Percentiles rank a stretch among this genome's conserved stretches.
Evolutionary conservation across 2,329 filamentous ascomycete genomes (phyloP).

Genomic region (Claviceps arundinis): DNA sequence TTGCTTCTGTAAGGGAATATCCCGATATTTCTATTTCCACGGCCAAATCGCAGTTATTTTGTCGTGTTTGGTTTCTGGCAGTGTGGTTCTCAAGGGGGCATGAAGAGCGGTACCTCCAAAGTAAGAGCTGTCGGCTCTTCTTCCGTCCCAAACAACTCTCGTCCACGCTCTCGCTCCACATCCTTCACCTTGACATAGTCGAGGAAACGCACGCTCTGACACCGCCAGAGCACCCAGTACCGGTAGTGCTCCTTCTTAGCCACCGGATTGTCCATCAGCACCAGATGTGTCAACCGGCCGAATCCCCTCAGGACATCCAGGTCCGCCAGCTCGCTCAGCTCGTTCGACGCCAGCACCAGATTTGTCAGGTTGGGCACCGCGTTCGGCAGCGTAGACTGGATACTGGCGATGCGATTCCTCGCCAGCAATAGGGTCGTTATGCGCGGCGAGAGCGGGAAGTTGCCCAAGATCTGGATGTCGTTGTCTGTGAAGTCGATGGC

Average conservation of each 20-base stretch:
- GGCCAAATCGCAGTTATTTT: neutral
- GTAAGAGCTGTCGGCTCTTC: slow-evolving; percentile 72
- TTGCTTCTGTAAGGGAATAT: too few species aligned
- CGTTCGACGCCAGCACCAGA: slow-evolving; percentile 73
- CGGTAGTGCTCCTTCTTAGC: slow-evolving; percentile 92
- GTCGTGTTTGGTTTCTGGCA: neutral
- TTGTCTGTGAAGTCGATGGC: slow-evolving; percentile 98
- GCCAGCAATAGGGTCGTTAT: slow-evolving; percentile 79
- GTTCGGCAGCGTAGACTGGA: slow-evolving; percentile 61
- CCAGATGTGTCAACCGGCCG: slow-evolving; percentile 61
- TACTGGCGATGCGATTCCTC: slow-evolving; percentile 72
- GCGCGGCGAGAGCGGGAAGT: slow-evolving; percentile 85
- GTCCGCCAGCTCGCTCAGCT: slow-evolving; percentile 72
- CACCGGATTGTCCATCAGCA: slow-evolving; percentile 77
- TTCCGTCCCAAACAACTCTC: slow-evolving; percentile 68
- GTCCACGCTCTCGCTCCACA: slow-evolving; percentile 62
- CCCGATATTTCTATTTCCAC: too few species aligned
- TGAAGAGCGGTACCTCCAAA: slow-evolving; percentile 37
- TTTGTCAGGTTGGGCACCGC: slow-evolving; percentile 72
- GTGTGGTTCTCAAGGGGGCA: too few species aligned
- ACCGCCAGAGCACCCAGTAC: slow-evolving; percentile 80
- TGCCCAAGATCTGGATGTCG: slow-evolving; percentile 77
- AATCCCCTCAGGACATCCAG: slow-evolving; percentile 66
- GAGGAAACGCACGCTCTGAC: slow-evolving; percentile 73
- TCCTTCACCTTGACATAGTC: slow-evolving; percentile 89